Evolutionary conservation across 1,284 basidiomycete genomes (phyloP).

Genomic region (Blastosporella zonata): DNA sequence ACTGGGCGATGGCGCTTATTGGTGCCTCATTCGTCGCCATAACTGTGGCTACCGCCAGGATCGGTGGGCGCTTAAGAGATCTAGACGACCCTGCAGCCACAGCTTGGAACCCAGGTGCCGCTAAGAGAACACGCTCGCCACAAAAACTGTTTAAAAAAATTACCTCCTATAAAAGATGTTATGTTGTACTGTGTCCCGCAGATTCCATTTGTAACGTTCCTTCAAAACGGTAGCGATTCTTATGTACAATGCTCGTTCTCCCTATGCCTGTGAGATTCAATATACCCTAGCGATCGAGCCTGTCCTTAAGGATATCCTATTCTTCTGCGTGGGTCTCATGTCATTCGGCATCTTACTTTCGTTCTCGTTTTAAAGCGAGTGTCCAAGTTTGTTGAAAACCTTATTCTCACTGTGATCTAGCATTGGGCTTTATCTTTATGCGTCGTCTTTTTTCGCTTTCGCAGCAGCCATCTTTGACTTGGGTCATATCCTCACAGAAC

Average conservation of each 20-base stretch:
- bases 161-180: constrained; percentile 73
- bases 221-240: constrained; percentile 4
- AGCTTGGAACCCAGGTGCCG: no score
- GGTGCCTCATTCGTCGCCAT: neutral
- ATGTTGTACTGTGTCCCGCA: constrained; percentile 65
- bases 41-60: constrained; percentile 17
- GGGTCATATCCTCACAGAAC: constrained; percentile 48
- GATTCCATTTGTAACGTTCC: constrained; percentile 37
- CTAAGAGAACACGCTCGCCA: no score
- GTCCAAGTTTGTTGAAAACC: constrained; percentile 21
- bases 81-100: no score
- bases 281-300: constrained; percentile 44
- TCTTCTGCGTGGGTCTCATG: constrained; percentile 64
- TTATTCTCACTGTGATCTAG: constrained; percentile 30
- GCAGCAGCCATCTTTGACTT: constrained; percentile 64
- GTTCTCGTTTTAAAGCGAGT: constrained; percentile 58
- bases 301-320: constrained; percentile 64
- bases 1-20: neutral
- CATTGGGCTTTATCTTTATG: constrained; percentile 49
- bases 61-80: constrained; percentile 28
- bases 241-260: no score
- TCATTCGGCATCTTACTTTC: constrained; percentile 62
- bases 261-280: no score
- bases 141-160: constrained; percentile 22
- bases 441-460: constrained; percentile 58